phyloP scores from a whole-genome alignment of 441 rosid genomes.

The Syzygium malaccense region DNA sequence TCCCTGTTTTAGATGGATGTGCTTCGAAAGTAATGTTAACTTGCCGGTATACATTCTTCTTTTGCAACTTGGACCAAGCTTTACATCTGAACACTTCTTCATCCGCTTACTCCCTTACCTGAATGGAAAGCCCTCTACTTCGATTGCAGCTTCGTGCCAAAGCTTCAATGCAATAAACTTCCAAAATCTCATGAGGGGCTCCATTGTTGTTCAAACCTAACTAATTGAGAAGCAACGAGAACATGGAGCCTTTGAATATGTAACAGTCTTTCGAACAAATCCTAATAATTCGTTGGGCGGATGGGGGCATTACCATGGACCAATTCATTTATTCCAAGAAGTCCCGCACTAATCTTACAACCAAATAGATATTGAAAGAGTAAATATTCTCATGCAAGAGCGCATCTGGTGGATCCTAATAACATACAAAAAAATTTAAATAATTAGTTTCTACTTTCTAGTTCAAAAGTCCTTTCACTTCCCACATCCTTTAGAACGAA shows the following conservation, averaged over 20 bases:
- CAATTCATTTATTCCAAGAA: not conserved
- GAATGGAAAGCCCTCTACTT: not conserved
- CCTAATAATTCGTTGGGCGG: not conserved
- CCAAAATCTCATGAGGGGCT: not conserved
- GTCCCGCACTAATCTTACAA: not conserved
- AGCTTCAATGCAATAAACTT: not conserved
- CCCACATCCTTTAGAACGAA: not conserved
- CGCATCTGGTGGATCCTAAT: not conserved
- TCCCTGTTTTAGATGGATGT: not conserved
- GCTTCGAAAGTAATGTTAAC: not conserved
- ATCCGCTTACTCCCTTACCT: not conserved
- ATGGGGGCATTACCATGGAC: not conserved
- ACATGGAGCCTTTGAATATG: not conserved
- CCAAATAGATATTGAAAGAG: not conserved
- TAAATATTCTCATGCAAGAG: not conserved
- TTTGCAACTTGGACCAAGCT: not conserved
- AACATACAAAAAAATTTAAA: not conserved
- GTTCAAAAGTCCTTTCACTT: not conserved
- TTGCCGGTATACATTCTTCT: not conserved
- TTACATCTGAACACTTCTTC: not conserved
- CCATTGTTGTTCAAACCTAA: not conserved
- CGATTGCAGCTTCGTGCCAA: not conserved
- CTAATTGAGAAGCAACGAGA: not conserved
- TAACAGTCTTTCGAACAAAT: not conserved
- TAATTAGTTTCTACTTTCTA: not conserved